phyloP scores from a whole-genome alignment of 352 stramenopile species.

The Phytophthora europaea region DNA sequence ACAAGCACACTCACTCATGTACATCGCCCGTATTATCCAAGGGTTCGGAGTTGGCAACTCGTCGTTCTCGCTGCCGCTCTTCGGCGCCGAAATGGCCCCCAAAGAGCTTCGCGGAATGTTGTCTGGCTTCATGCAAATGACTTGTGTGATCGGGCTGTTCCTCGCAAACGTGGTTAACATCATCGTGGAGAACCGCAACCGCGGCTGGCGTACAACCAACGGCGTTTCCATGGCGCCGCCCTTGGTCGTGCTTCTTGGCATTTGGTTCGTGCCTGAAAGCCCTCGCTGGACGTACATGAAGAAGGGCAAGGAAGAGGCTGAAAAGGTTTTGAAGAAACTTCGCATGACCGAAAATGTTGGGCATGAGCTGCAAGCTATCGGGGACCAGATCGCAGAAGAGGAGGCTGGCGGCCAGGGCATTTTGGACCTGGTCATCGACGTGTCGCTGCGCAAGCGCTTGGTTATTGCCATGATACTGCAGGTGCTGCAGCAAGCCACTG shows the following conservation, averaged over 20 bases:
- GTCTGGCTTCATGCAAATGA: conserved; percentile 55
- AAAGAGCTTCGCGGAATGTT: conserved; percentile 47
- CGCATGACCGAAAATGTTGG: conserved; percentile 43
- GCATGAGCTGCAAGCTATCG: conserved; percentile 47
- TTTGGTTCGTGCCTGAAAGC: conserved; percentile 51
- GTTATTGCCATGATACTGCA: conserved; percentile 44
- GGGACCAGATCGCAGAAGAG: conserved; percentile 47
- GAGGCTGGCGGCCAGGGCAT: conserved; percentile 23
- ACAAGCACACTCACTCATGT: conserved; percentile 32
- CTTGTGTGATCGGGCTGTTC: conserved; percentile 42
- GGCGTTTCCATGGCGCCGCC: conserved; percentile 41
- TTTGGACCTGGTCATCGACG: conserved; percentile 37
- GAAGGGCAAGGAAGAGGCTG: conserved; percentile 41
- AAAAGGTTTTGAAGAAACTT: conserved; percentile 42
- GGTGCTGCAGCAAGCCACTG: conserved; percentile 46
- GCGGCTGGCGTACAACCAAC: conserved; percentile 50
- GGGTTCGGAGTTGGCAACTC: conserved; percentile 50
- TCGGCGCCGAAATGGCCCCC: conserved; percentile 48
- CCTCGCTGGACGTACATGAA: conserved; percentile 55
- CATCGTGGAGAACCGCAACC: conserved; percentile 38
- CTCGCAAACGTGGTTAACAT: conserved; percentile 51
- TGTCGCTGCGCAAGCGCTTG: conserved; percentile 35
- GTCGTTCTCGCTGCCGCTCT: conserved; percentile 47
- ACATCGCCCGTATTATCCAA: conserved; percentile 42
- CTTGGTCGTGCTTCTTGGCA: conserved; percentile 46